phyloP scores from a whole-genome alignment of 805 yeast species.

The Wickerhamomyces rabaulensis region DNA sequence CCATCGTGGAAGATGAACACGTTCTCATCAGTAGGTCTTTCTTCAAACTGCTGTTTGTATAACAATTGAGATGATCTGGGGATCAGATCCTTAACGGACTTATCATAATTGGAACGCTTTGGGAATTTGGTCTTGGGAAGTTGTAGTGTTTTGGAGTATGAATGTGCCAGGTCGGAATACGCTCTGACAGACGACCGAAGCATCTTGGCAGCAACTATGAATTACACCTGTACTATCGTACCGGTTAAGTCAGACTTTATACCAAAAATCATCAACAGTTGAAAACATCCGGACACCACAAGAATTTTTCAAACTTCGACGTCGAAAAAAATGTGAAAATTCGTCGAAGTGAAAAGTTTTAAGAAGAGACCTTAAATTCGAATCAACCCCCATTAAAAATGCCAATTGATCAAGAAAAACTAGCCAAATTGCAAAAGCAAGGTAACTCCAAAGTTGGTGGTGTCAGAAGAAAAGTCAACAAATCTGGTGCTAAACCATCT shows the following conservation, averaged over 20 bases:
- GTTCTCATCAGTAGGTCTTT: slow-evolving; percentile 27
- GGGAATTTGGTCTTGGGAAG: slow-evolving; percentile 73
- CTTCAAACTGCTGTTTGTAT: slow-evolving; percentile 56
- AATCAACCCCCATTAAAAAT: slow-evolving; percentile 29
- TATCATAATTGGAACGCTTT: slow-evolving; percentile 45
- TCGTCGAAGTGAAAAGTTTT: slow-evolving; percentile 4
- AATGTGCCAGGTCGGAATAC: slow-evolving; percentile 16
- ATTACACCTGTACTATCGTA: too few species aligned
- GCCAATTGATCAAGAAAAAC: slow-evolving; percentile 92
- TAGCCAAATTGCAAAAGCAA: slow-evolving; percentile 87
- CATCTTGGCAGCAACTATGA: too few species aligned
- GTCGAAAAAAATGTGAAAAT: slow-evolving; percentile 7
- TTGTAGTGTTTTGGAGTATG: slow-evolving; percentile 21
- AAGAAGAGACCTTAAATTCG: not conserved
- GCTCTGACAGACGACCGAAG: not conserved
- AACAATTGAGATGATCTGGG: slow-evolving; percentile 53
- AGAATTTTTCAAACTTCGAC: not conserved
- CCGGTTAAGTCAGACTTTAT: too few species aligned
- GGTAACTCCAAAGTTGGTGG: slow-evolving; percentile 78
- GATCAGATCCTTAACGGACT: slow-evolving; percentile 37
- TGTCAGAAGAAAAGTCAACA: slow-evolving; percentile 91
- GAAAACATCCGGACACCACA: slow-evolving; percentile 9
- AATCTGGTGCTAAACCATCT: slow-evolving; percentile 56
- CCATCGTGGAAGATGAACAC: slow-evolving; percentile 86
- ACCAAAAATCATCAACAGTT: too few species aligned